Percentiles rank a stretch among this genome's conserved stretches.
phyloP scores from a whole-genome alignment of 2,329 filamentous ascomycete genomes.

The Cercospora sojina region DNA sequence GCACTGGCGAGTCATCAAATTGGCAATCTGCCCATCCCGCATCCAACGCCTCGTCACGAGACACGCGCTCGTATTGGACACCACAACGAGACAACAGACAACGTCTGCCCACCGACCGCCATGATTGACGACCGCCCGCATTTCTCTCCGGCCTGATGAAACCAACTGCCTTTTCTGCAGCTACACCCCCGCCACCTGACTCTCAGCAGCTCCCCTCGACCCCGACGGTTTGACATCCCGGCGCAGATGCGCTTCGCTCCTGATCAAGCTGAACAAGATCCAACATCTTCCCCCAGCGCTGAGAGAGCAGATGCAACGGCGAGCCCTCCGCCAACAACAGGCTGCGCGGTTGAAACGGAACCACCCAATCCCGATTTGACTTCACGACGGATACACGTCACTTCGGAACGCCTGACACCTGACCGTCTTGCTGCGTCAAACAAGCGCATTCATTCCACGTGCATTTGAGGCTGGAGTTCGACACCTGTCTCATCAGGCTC shows the following conservation, averaged over 20 bases:
- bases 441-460: background rate
- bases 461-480: conserved; percentile 4
- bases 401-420: background rate
- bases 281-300: background rate
- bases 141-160: background rate
- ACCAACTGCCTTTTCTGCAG: background rate
- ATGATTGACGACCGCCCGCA: background rate
- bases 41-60: background rate
- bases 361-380: background rate
- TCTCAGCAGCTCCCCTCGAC: background rate
- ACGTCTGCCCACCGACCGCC: background rate
- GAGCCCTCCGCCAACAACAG: background rate
- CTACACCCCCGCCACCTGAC: background rate
- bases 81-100: background rate
- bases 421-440: background rate
- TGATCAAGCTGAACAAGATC: background rate
- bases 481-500: background rate
- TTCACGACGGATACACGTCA: background rate
- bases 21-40: background rate
- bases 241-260: background rate
- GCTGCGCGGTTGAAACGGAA: background rate
- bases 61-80: background rate
- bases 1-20: background rate
- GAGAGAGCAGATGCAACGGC: background rate
- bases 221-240: background rate